Conservation (phyloP, 257 asterid genomes). For the Solanum paucissectum region DNA sequence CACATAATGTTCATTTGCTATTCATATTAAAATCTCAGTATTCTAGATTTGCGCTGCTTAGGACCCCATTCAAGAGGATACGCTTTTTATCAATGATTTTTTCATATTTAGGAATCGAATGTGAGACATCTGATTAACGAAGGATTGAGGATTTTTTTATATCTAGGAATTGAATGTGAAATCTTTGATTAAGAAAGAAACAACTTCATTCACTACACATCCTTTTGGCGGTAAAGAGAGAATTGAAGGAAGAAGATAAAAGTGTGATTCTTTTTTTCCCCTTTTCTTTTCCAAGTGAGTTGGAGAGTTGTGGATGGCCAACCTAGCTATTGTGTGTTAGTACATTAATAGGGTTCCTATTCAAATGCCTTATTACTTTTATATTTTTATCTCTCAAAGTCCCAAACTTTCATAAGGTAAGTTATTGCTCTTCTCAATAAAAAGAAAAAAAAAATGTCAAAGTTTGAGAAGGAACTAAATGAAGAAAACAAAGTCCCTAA, state of each 20-base stretch:
- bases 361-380: conserved; percentile 2
- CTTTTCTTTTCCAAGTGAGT: not conserved
- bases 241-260: conserved; percentile 6
- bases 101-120: not conserved
- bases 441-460: not conserved
- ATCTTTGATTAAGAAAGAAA: too few species aligned
- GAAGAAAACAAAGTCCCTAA: not conserved
- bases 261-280: not conserved
- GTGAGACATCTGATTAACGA: not conserved
- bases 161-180: not conserved
- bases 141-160: too few species aligned
- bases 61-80: not conserved
- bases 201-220: not conserved
- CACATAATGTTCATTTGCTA: not conserved
- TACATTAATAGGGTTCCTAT: conserved; percentile 25
- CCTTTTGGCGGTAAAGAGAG: not conserved
- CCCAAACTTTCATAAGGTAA: conserved; percentile 3
- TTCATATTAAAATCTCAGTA: too few species aligned
- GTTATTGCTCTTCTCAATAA: not conserved
- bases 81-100: not conserved
- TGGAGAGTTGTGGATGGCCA: conserved; percentile 10
- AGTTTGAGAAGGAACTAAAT: not conserved
- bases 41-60: too few species aligned
- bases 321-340: not conserved
- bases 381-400: conserved; percentile 3